Conservation (phyloP, 768 basidiomycete genomes). For the Suillus spraguei region DNA sequence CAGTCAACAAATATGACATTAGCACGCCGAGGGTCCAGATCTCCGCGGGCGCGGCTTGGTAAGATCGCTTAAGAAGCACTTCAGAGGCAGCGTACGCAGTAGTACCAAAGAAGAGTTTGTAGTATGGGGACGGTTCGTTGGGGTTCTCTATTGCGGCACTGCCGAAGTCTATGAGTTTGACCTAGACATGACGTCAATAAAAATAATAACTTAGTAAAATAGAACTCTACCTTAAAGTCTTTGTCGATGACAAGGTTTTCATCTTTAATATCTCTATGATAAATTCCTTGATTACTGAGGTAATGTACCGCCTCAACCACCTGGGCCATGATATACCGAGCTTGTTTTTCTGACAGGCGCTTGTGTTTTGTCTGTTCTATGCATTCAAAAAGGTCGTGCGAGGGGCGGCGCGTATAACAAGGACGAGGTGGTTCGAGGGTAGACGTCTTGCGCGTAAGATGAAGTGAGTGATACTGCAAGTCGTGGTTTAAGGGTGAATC, state of each 20-base stretch:
- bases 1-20: slow-evolving; percentile 92
- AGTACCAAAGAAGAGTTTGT: slow-evolving; percentile 87
- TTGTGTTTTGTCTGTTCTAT: slow-evolving; percentile 87
- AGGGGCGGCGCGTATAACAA: slow-evolving; percentile 67
- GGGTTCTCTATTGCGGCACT: slow-evolving; percentile 80
- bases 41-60: slow-evolving; percentile 93
- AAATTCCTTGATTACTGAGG: slow-evolving; percentile 80
- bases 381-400: slow-evolving; percentile 94
- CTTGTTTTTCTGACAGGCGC: slow-evolving; percentile 75
- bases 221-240: slow-evolving; percentile 59
- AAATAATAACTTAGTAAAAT: neutral
- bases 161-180: slow-evolving; percentile 96
- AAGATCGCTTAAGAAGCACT: slow-evolving; percentile 83
- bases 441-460: slow-evolving; percentile 15
- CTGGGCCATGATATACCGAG: slow-evolving; percentile 84
- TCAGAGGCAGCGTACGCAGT: slow-evolving; percentile 97
- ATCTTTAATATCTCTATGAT: slow-evolving; percentile 96
- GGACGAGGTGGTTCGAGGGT: slow-evolving; percentile 34
- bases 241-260: slow-evolving; percentile 88
- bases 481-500: slow-evolving; percentile 15
- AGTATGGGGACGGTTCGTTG: slow-evolving; percentile 59
- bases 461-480: slow-evolving; percentile 10
- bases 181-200: slow-evolving; percentile 43
- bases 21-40: slow-evolving; percentile 96
- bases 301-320: slow-evolving; percentile 85